Base-by-base conservation (phyloP, 768 basidiomycete species). In the Rubroboletus pulcherrimus region DNA sequence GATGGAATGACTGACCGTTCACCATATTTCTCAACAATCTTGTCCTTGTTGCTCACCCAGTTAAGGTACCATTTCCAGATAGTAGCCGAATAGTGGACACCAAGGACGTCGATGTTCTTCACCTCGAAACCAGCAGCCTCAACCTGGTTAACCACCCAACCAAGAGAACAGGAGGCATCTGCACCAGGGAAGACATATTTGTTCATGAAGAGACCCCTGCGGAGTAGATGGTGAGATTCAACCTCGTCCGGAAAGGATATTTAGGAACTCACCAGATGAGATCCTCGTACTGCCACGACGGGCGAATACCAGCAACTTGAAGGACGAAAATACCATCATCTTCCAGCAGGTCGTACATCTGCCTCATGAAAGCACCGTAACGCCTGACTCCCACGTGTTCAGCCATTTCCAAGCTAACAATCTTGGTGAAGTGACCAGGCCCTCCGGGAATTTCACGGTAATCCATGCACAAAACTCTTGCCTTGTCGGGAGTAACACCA, bases 111-210 rank as follows among this genome's bases (percentile, higher is more conserved):
- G 52, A 96, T 77, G 63, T 90, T 93, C 78, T 97, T 98, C 57
- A 98, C 86, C 71, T 99, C 97, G 63, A 98, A 98, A 57, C 96
- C 95, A 55, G 91, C 93, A 30, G 78, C 77, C 74, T 98, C 94
- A 48, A 94, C 84, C 76, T 91, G 80, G 58, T 75, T 81, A 57
- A 99, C 81, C 53, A 97, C 93, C 96, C 96, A 98, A 39, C 90
- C 92, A 31, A 98, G 86, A 19, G 95, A 91, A 72, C 93, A 93
- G 3, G 88, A 92, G 0, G 97, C 97, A 65, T 99, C 97, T 4
- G 96, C 97, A 68, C 96, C 96, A 43, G 97, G 96, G 87, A 99
- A 99, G 69, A 99, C 76, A 62, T 99, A 98, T 67, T 94, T 94
- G 83, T 91, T 95, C 93, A 95, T 95, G 78, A 95, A 96, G 24